Percentiles rank a stretch among this genome's conserved stretches.
These are phyloP conservation scores for Urostyla sp. DNA, from an alignment of 73 alveolate species.

Conservation along the genomic window DNA sequence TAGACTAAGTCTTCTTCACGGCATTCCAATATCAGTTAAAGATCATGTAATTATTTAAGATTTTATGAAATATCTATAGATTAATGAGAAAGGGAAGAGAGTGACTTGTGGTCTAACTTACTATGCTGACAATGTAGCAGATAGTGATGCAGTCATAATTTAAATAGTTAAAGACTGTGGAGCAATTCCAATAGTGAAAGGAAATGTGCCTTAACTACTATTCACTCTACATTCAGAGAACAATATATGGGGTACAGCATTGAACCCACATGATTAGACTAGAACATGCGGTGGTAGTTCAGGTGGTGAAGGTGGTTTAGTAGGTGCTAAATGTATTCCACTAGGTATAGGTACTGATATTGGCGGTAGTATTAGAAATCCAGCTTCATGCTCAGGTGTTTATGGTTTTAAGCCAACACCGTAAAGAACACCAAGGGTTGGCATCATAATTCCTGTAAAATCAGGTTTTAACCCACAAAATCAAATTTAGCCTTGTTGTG, in stretches of 20 bases:
- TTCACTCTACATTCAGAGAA: conserved; percentile 61
- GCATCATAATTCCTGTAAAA: conserved; percentile 1
- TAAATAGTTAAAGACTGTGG: conserved; percentile 51
- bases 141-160: conserved; percentile 58
- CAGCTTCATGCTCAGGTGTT: conserved; percentile 82
- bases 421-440: conserved; percentile 34
- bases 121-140: conserved; percentile 34
- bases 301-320: conserved; percentile 90
- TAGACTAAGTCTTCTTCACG: conserved; percentile 38
- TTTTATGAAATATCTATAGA: no score
- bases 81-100: not conserved
- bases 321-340: conserved; percentile 74
- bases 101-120: conserved; percentile 37
- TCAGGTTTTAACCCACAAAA: conserved; percentile 3
- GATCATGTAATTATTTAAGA: conserved; percentile 64
- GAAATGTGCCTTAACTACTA: conserved; percentile 74
- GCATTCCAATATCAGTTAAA: conserved; percentile 83
- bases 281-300: conserved; percentile 85
- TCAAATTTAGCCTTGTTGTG: conserved; percentile 1
- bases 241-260: conserved; percentile 65
- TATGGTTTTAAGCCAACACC: conserved; percentile 83
- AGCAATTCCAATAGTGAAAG: conserved; percentile 65
- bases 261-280: conserved; percentile 72
- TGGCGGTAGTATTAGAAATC: conserved; percentile 86
- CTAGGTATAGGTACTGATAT: conserved; percentile 76